These are phyloP conservation scores for Sclerotinia nivalis DNA, from an alignment of 2,329 filamentous ascomycete species.

Conservation along the genomic window DNA sequence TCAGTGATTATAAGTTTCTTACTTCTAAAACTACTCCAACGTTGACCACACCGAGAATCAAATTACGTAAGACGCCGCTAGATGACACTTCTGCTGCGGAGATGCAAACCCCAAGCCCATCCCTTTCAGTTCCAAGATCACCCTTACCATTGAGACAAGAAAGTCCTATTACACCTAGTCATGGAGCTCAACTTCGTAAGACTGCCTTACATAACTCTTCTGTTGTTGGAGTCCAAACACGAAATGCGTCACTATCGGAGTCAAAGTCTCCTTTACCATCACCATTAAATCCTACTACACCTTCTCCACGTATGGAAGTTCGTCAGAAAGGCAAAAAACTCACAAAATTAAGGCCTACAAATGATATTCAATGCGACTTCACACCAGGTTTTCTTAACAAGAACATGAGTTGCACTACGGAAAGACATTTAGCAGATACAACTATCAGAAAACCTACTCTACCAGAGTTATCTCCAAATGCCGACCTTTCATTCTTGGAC, in stretches of 20 bases:
- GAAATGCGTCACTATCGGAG: not conserved
- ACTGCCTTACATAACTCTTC: slow-evolving; percentile 5
- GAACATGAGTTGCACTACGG: not conserved
- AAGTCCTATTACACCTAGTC: not conserved
- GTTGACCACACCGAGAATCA: not conserved
- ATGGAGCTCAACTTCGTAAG: not conserved
- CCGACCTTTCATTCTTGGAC: slow-evolving; percentile 17
- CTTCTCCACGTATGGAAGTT: not conserved
- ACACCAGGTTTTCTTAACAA: not conserved
- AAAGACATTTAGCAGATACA: not conserved
- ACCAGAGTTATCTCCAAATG: not conserved
- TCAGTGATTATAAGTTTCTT: not conserved
- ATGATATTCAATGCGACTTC: not conserved
- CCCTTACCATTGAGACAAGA: not conserved
- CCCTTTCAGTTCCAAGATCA: not conserved
- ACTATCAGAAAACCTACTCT: not conserved
- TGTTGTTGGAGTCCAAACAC: not conserved
- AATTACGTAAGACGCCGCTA: not conserved
- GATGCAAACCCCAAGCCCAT: not conserved
- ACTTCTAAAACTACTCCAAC: not conserved
- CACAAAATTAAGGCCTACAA: not conserved
- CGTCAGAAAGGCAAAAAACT: not conserved
- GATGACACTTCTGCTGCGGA: too few relatives aligned
- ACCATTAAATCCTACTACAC: not conserved
- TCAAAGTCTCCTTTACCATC: not conserved